Percentiles rank a stretch among this genome's conserved stretches.
Conservation (phyloP, 2,329 filamentous ascomycete species). For the Arthroderma sp. region DNA sequence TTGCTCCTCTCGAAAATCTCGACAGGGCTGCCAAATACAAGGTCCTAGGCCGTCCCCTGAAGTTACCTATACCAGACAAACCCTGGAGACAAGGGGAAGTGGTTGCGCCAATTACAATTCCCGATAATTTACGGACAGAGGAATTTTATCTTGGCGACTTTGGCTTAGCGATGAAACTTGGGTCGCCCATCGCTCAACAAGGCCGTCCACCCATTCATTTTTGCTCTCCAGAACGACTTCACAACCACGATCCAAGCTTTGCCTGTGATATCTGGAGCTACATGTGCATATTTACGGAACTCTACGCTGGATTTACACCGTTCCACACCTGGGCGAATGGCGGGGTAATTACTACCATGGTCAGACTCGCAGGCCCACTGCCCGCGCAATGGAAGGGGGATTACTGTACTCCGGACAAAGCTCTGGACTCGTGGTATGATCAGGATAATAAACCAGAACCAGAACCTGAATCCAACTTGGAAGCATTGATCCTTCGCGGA, state of each 20-base stretch:
- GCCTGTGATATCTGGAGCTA: constrained; percentile 16
- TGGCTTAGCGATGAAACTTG: constrained; percentile 9
- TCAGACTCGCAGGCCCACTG: constrained; percentile 17
- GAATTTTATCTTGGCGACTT: constrained; percentile 13
- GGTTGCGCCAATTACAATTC: constrained; percentile 8
- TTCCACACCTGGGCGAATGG: not conserved
- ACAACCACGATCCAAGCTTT: constrained; percentile 9
- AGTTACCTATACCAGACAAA: constrained; percentile 1
- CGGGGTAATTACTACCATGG: constrained; percentile 6
- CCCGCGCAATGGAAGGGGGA: constrained; percentile 19
- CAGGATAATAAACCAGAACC: not conserved
- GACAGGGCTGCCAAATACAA: constrained; percentile 10
- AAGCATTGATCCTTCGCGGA: not conserved
- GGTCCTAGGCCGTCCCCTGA: constrained; percentile 7
- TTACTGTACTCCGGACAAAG: not conserved
- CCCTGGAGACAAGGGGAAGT: constrained; percentile 7
- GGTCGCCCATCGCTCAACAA: not conserved
- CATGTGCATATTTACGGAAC: constrained; percentile 11
- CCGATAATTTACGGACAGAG: constrained; percentile 7
- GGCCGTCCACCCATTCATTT: constrained; percentile 8
- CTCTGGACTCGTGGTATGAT: not conserved
- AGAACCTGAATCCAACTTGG: not conserved
- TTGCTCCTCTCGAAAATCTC: constrained; percentile 7
- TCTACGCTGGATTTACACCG: constrained; percentile 7
- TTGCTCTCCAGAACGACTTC: constrained; percentile 13